Percentiles rank a stretch among this genome's conserved stretches.
phyloP scores from a whole-genome alignment of 495 filamentous ascomycete genomes.

The Penicillium macrosclerotiorum region DNA sequence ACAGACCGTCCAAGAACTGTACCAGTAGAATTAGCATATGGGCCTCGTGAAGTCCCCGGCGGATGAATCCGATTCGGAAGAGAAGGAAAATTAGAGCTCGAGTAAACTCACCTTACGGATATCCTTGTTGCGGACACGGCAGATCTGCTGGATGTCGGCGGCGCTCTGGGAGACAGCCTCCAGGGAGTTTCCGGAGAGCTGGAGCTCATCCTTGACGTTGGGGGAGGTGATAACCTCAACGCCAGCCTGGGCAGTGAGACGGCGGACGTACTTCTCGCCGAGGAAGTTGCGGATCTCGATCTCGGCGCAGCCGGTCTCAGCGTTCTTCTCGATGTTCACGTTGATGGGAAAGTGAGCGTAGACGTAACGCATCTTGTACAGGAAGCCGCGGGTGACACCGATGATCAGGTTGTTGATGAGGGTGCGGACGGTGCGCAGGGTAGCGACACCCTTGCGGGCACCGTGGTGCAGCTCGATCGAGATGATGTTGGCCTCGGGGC shows the following conservation, averaged over 20 bases:
- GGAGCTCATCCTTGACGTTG: conserved; percentile 95
- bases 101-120: conserved; percentile 82
- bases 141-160: conserved; percentile 99
- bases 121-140: conserved; percentile 99
- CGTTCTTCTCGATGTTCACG: conserved; percentile 97
- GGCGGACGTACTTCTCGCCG: conserved; percentile 98
- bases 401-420: conserved; percentile 97
- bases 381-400: conserved; percentile 97
- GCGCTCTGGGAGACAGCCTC: conserved; percentile 96
- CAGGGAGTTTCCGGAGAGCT: conserved; percentile 88
- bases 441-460: conserved; percentile 92
- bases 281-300: conserved; percentile 99
- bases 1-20: conserved; percentile 99
- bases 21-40: conserved; percentile 20
- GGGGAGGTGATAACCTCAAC: conserved; percentile 86
- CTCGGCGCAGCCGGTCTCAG: conserved; percentile 79
- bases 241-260: conserved; percentile 81
- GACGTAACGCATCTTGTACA: conserved; percentile 99
- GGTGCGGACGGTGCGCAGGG: conserved; percentile 94
- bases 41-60: no score
- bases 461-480: conserved; percentile 97
- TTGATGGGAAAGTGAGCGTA: conserved; percentile 99
- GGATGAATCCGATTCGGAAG: no score
- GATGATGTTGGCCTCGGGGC: conserved; percentile 77
- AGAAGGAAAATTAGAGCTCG: no score